phyloP scores from a whole-genome alignment of 148 eudicot genomes.

The Fagopyrum homotropicum region DNA sequence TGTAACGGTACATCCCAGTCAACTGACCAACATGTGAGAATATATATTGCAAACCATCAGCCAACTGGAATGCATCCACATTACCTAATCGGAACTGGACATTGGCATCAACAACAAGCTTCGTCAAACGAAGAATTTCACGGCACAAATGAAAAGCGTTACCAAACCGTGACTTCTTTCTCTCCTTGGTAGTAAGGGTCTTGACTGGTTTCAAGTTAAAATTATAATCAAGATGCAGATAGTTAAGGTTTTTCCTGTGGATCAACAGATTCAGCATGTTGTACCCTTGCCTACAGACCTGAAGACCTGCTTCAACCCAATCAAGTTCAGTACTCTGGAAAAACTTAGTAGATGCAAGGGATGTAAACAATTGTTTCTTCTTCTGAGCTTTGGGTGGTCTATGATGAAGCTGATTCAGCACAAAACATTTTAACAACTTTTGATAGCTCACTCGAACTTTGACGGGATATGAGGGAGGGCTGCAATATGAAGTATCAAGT shows the following conservation, averaged over 20 bases:
- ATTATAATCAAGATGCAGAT: slow-evolving; percentile 96
- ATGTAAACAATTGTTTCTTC: slow-evolving; percentile 90
- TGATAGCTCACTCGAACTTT: slow-evolving; percentile 99
- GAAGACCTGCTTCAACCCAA: slow-evolving; percentile 99
- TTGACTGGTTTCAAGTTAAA: slow-evolving; percentile 97
- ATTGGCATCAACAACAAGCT: slow-evolving; percentile 98
- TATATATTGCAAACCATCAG: slow-evolving; percentile 96
- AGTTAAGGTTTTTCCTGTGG: slow-evolving; percentile 92
- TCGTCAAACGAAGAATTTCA: slow-evolving; percentile 93
- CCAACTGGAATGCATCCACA: slow-evolving; percentile 98
- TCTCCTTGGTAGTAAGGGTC: slow-evolving; percentile 96
- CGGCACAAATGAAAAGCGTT: slow-evolving; percentile 98
- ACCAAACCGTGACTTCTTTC: slow-evolving; percentile 98
- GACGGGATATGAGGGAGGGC: slow-evolving; percentile 98
- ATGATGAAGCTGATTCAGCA: slow-evolving; percentile 94
- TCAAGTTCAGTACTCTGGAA: slow-evolving; percentile 96
- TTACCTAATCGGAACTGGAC: slow-evolving; percentile 98
- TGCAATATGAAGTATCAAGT: slow-evolving; percentile 29
- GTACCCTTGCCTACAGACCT: slow-evolving; percentile 99
- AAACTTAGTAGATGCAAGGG: slow-evolving; percentile 93
- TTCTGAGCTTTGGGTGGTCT: slow-evolving; percentile 99
- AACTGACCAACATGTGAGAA: slow-evolving; percentile 98
- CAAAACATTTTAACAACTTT: slow-evolving; percentile 92
- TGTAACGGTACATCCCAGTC: slow-evolving; percentile 98
- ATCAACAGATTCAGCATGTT: slow-evolving; percentile 96